Evolutionary conservation across 1,284 basidiomycete species (phyloP).

Genomic region (Apiotrichum gamsii): DNA sequence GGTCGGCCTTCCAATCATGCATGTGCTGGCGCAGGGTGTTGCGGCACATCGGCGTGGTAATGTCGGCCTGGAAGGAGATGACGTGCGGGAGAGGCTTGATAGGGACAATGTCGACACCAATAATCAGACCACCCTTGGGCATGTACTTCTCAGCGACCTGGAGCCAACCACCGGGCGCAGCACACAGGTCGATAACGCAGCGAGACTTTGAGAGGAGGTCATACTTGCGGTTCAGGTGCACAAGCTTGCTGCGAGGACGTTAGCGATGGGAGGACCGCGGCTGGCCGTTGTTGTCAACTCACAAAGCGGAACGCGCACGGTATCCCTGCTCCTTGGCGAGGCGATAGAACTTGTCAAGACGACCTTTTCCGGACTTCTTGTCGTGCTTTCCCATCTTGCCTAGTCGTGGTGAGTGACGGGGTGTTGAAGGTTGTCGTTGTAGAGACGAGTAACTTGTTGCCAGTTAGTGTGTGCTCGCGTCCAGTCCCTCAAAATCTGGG

Average conservation of each 20-base stretch:
- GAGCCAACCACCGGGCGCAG: conserved; percentile 97
- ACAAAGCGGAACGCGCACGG: conserved; percentile 95
- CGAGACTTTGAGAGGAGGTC: conserved; percentile 80
- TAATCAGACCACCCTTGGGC: conserved; percentile 89
- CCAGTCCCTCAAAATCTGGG: conserved; percentile 6
- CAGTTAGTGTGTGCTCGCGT: too few relatives aligned
- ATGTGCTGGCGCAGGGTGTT: conserved; percentile 79
- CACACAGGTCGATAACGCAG: conserved; percentile 97
- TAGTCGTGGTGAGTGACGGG: neutral
- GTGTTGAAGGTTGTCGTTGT: neutral
- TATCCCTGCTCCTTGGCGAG: conserved; percentile 86
- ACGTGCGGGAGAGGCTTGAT: conserved; percentile 94
- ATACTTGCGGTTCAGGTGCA: conserved; percentile 98
- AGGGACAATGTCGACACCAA: conserved; percentile 95
- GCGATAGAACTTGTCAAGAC: conserved; percentile 90
- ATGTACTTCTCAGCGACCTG: conserved; percentile 99
- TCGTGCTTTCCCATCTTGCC: conserved; percentile 48
- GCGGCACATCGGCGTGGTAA: conserved; percentile 87
- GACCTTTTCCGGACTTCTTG: conserved; percentile 65
- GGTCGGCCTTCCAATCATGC: conserved; percentile 99
- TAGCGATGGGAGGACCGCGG: neutral
- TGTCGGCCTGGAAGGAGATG: conserved; percentile 88
- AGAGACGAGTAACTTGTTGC: too few relatives aligned
- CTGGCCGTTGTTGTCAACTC: conserved; percentile 27
- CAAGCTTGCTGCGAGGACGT: conserved; percentile 63